phyloP scores from a whole-genome alignment of 2,329 filamentous ascomycete species.

The Microsporum canis region DNA sequence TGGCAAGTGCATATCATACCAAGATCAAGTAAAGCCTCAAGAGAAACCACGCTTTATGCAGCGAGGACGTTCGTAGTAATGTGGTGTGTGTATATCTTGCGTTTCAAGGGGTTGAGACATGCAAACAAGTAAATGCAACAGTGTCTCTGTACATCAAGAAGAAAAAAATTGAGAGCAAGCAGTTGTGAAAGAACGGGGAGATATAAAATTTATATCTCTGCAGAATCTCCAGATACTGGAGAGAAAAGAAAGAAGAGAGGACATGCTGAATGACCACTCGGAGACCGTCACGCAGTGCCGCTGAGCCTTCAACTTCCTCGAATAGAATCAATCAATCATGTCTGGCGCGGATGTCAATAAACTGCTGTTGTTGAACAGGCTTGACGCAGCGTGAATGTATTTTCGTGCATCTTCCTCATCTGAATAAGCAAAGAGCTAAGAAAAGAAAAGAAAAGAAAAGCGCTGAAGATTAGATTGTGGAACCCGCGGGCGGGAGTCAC shows the following conservation, averaged over 20 bases:
- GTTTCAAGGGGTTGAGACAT: background rate
- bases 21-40: background rate
- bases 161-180: background rate
- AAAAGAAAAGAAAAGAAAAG: background rate
- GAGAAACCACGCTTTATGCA: background rate
- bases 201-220: background rate
- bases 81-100: background rate
- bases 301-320: background rate
- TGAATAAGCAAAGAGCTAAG: constrained; percentile 10
- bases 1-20: background rate
- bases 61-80: background rate
- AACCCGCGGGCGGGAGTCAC: background rate
- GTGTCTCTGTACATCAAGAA: background rate
- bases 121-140: background rate
- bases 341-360: background rate
- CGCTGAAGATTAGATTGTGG: background rate
- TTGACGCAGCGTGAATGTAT: constrained; percentile 9
- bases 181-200: background rate
- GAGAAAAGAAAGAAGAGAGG: background rate
- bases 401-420: background rate
- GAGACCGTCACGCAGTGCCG: background rate
- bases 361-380: background rate
- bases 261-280: background rate
- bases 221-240: background rate
- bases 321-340: background rate